Evolutionary conservation across 345 rosid species (phyloP), one percentile per base, ranked within the genome.

Genomic region (Gossypium thurberi): DNA sequence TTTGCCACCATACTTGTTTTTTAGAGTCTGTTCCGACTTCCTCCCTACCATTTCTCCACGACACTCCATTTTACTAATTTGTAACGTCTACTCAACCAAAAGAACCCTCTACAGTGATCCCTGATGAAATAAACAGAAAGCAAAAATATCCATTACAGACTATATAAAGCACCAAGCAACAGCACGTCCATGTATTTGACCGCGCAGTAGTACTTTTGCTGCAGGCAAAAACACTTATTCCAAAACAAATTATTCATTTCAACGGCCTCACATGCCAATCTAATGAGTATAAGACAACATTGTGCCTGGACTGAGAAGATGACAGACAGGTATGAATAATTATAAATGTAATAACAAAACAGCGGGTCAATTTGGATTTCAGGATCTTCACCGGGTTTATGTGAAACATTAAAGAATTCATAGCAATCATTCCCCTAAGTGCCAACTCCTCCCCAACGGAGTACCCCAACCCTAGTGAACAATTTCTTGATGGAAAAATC

Each of bases 61-160:
- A 33, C 40, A 33, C 40, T 33, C 40, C 40, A 33, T 33, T 33
- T 33, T 33, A 33, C 7, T 33, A 33, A 33, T 33, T 33, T 33
- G 7, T 33, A 33, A 5, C 7, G 7, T 4, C 40, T 4, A 33
- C 40, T 33, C 40, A 33, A 33, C 40, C 40, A 33, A 33, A 33
- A 33, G 40, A 33, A 5, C 7, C 40, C 40, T 5, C 40, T 33
- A 33, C 40, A 5, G 55, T 62, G 17, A 70, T 55, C 26, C 72
- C 79, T 56, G 77, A 26, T 76, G 8, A 47, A 67, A 55, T 18
- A 60, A 58, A 58, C 42, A 64, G 2, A 47, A 74, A 18, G 47
- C 51, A 33, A 70, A 56, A 63, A 23, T 33, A 18, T 64, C 9
- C 18, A 37, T 70, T 21, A 70, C 9, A 66, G 13, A 21, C 26